These are phyloP conservation scores for Boletus vinaceobasis DNA, from an alignment of 768 basidiomycete species.

Conservation along the genomic window DNA sequence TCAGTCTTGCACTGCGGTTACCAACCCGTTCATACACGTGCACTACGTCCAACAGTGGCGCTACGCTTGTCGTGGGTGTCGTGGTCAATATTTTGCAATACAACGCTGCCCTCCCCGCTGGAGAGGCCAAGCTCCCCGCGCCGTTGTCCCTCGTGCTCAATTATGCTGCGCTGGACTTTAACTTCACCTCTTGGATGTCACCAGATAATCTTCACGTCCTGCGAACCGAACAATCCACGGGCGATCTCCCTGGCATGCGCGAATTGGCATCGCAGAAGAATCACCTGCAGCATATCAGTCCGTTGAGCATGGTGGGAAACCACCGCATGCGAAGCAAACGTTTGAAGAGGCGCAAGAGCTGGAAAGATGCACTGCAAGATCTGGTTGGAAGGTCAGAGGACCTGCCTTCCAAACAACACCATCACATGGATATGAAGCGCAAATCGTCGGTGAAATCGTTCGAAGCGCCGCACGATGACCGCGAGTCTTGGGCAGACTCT, in stretches of 20 bases:
- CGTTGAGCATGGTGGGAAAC: conserved; percentile 88
- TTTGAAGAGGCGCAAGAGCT: conserved; percentile 53
- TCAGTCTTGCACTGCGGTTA: background rate
- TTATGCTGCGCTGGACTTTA: conserved; percentile 94
- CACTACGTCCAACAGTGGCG: conserved; percentile 57
- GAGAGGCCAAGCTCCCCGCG: conserved; percentile 50
- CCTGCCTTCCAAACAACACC: conserved; percentile 8
- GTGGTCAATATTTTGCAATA: conserved; percentile 82
- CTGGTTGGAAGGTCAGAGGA: conserved; percentile 41
- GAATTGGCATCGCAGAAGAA: conserved; percentile 78
- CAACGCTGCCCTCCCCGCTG: conserved; percentile 30
- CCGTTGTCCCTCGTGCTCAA: conserved; percentile 84
- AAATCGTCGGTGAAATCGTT: conserved; percentile 28
- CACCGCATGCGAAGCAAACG: conserved; percentile 37
- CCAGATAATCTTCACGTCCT: conserved; percentile 79
- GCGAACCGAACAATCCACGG: conserved; percentile 82
- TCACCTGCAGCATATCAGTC: conserved; percentile 85
- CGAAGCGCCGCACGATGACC: conserved; percentile 36
- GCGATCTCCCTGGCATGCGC: conserved; percentile 69
- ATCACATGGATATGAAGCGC: conserved; percentile 26
- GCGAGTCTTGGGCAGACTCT: conserved; percentile 50
- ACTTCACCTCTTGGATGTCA: conserved; percentile 97
- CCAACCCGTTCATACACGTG: conserved; percentile 8
- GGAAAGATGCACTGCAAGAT: conserved; percentile 56
- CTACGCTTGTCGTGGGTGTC: conserved; percentile 79